Base-by-base conservation (phyloP, 805 yeast species). In the Cyberlindnera veronae region DNA sequence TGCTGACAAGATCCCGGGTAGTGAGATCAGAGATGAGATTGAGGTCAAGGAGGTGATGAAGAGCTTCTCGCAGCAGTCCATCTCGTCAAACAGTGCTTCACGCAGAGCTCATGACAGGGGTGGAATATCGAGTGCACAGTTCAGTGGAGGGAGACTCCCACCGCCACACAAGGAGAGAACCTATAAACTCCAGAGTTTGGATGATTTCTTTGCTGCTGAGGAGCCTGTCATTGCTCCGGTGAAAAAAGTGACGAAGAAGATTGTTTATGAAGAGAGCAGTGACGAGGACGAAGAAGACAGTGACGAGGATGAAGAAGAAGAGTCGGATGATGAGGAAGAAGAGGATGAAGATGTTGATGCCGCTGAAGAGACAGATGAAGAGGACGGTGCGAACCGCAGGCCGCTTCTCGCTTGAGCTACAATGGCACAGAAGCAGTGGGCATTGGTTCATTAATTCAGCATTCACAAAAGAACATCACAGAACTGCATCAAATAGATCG, bases 181-280 rank as follows among this genome's bases (percentile, higher is more conserved):
- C 39, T 81, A 78, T 53, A 74, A 76, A 44, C 61, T 84, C 28
- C 95, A 87, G 58, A 84, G 90, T 42, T 64, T 90, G 42, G 97
- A 90, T 55, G 98, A 90, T 46, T 90, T 90, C 58, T 80, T 90
- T 50, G 83, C 75, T 3, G 72, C 71, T 44, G 63, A 73, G 12
- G 62, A 69, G 15, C 52, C 50, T 9, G 34, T 34, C 15, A 10
- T 39, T 32, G 26, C 42, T 13, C n/a, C n/a, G n/a, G 28, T 40
- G 30, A 15, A 14, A 7, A 23, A 20, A 17, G 7, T 14, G 3
- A 43, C 46, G 39, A 52, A 45, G 37, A 45, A 31, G 19, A 35
- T 46, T 14, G 27, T 51, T 4, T 43, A 44, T 21, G 43, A 41
- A 20, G 50, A 48, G 30, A 42, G 55, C 4, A 68, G 58, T 10